Conservation (phyloP, 345 rosid species). For the Adansonia digitata region DNA sequence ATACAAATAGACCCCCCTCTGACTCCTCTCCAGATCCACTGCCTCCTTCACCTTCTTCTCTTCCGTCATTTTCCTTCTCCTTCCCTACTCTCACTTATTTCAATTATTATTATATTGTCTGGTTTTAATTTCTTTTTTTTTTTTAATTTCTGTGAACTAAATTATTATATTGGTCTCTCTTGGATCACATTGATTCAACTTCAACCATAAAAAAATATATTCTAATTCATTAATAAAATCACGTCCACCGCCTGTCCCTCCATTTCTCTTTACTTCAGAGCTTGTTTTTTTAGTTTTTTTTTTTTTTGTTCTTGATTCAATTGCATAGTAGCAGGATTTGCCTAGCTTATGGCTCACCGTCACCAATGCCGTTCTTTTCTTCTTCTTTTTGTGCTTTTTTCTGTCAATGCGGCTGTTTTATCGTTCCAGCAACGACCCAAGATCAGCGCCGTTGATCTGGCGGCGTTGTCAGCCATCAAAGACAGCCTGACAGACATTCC, state of each 20-base stretch:
- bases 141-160: not conserved
- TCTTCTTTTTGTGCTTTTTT: not conserved
- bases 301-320: not conserved
- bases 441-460: constrained; percentile 28
- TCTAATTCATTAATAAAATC: not conserved
- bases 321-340: not conserved
- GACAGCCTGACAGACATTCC: constrained; percentile 51
- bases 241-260: not conserved
- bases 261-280: not conserved
- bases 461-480: constrained; percentile 37
- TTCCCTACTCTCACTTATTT: not conserved
- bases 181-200: not conserved
- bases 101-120: not conserved
- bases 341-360: not conserved
- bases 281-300: not conserved
- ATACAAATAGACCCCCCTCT: not conserved
- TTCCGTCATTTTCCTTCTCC: no score
- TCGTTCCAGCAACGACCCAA: not conserved
- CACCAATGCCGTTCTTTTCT: not conserved
- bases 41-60: no score
- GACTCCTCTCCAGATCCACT: not conserved
- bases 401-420: not conserved
- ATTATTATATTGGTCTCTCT: not conserved
- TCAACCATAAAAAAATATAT: not conserved
- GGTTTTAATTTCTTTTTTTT: no score